Evolutionary conservation across 305 asterid species (phyloP), one percentile per base, ranked within the genome.

Genomic region (Fraxinus sp.): DNA sequence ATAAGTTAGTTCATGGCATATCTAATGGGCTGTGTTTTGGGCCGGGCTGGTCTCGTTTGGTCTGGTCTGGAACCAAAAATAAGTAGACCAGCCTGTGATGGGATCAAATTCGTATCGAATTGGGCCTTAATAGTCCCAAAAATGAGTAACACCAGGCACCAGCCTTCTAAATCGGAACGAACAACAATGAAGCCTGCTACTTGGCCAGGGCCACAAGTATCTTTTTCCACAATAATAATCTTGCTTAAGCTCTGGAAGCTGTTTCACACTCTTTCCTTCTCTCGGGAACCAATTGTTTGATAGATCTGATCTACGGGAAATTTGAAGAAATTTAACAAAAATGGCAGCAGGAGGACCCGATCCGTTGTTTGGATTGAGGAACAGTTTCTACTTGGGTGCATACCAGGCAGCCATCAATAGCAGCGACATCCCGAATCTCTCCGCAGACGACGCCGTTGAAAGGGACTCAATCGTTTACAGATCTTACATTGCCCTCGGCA

Each of bases 321-420:
- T 57, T 57, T 57, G 68, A 57, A 57, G 81, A 76, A 70, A 75
- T 39, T 82, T 32, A 55, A 72, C 49, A 77, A 16, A 9, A 35
- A n/a, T 85, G 84, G 91, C 88, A 81, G 91, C 81, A 33, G 92
- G 90, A 84, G 97, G 95, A 88, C 98, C 98, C 64, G 99, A 96
- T 85, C 95, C 89, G 77, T 78, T 96, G 52, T 96, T 94, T 82
- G 93, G 91, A 79, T 88, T 94, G 88, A 88, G 98, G 83, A 96
- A 93, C 95, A 96, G 91, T 68, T 94, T 96, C 83, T 96, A 92
- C 86, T 57, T 92, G 75, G 99, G 98, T n/a, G 98, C 99, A 32
- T 96, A 92, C 83, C 98, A 94, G 91, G 97, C 98, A 33, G 98
- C 98, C 52, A 96, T 96, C 86, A 94, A 93, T 94, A 91, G 89